These are phyloP conservation scores for Aspergillus vadensis DNA, from an alignment of 2,329 filamentous ascomycete species.

Conservation along the genomic window DNA sequence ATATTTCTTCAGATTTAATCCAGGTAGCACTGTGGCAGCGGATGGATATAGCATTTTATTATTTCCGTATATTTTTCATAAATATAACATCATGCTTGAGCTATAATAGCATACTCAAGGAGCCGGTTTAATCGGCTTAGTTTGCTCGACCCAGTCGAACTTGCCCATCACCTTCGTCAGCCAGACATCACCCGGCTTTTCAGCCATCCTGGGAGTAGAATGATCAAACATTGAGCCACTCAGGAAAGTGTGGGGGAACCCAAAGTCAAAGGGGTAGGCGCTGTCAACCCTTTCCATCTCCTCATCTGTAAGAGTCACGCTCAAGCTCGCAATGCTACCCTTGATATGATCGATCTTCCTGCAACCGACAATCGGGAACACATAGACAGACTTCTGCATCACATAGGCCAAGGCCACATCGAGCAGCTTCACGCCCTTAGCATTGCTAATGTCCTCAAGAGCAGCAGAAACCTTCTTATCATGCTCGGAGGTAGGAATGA, in stretches of 20 bases:
- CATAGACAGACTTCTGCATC: conserved; percentile 49
- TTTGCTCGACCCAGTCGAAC: conserved; percentile 10
- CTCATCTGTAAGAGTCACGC: conserved; percentile 51
- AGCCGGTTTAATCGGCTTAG: conserved; percentile 1
- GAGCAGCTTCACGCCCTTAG: conserved; percentile 11
- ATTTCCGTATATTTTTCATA: too few relatives aligned
- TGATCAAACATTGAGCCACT: conserved; percentile 11
- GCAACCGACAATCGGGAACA: conserved; percentile 57
- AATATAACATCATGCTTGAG: too few relatives aligned
- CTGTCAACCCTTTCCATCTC: conserved; percentile 58
- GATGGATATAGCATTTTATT: too few relatives aligned
- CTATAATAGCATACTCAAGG: neutral
- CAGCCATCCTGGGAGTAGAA: neutral
- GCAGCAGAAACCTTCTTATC: conserved; percentile 21
- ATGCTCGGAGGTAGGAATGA: conserved; percentile 12
- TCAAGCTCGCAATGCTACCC: conserved; percentile 57
- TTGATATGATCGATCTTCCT: conserved; percentile 54
- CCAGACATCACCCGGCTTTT: conserved; percentile 7
- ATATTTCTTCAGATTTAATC: accelerated
- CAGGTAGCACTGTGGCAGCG: too few relatives aligned
- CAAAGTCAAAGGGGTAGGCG: conserved; percentile 33
- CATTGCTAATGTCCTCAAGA: conserved; percentile 10
- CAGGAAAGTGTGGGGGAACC: conserved; percentile 50
- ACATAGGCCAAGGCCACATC: conserved; percentile 54
- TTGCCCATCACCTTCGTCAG: conserved; percentile 9